Conservation (phyloP, 177 flowering plant genomes). For the Tripterygium wilfordii region DNA sequence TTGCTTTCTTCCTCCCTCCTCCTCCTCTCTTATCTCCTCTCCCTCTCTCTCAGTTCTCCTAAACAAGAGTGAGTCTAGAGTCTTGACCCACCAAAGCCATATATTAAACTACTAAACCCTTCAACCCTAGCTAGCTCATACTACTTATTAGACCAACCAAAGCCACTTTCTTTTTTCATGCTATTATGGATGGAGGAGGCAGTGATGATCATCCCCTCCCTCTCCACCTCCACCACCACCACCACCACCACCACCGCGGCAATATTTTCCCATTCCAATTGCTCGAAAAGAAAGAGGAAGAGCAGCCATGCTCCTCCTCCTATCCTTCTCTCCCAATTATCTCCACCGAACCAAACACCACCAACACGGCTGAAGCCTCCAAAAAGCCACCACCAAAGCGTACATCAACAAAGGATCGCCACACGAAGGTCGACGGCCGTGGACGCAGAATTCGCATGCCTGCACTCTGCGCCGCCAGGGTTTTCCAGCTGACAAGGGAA, state of each 20-base stretch:
- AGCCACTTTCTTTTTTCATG: slow-evolving; percentile 29
- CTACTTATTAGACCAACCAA: slow-evolving; percentile 8
- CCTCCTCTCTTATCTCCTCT: slow-evolving; percentile 15
- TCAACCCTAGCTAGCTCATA: too few relatives aligned
- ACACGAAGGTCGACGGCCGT: slow-evolving; percentile 76
- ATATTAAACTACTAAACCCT: not conserved
- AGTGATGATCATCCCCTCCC: too few relatives aligned
- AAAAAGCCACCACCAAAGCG: slow-evolving; percentile 64
- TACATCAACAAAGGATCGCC: slow-evolving; percentile 65
- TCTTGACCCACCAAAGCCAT: too few relatives aligned
- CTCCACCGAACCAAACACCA: too few relatives aligned
- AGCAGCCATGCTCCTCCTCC: slow-evolving; percentile 33
- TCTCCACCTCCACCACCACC: too few relatives aligned
- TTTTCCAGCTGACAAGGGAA: slow-evolving; percentile 77
- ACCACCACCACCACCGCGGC: slow-evolving; percentile 24
- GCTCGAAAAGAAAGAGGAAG: slow-evolving; percentile 57
- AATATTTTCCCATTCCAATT: slow-evolving; percentile 67
- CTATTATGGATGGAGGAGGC: slow-evolving; percentile 59
- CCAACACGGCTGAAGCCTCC: slow-evolving; percentile 24
- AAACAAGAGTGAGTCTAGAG: too few relatives aligned
- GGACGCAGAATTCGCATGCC: slow-evolving; percentile 83
- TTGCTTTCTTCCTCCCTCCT: slow-evolving; percentile 19
- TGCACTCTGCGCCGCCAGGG: slow-evolving; percentile 72
- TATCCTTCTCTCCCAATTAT: slow-evolving; percentile 34
- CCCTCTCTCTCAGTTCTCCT: too few relatives aligned